Evolutionary conservation across 2,329 filamentous ascomycete genomes (phyloP).

Genomic region (Penicillium occitanis): DNA sequence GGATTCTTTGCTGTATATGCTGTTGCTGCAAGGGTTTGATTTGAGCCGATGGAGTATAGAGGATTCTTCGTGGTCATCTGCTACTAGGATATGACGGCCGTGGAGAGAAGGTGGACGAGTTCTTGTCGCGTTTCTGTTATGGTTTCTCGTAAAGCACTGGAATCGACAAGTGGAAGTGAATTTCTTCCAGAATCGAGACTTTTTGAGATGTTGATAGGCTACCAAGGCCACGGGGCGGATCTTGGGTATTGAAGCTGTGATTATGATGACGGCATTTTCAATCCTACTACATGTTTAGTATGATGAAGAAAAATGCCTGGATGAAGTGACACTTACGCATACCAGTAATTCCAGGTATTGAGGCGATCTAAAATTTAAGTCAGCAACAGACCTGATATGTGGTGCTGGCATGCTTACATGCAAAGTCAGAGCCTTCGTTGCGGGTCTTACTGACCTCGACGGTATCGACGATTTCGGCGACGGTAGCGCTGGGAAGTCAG

Average conservation of each 20-base stretch:
- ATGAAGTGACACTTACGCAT: slow-evolving; percentile 16
- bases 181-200: background rate
- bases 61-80: background rate
- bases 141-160: background rate
- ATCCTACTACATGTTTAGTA: slow-evolving; percentile 4
- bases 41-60: background rate
- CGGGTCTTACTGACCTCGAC: slow-evolving; percentile 1
- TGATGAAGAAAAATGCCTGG: background rate
- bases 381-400: background rate
- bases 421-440: slow-evolving; percentile 12
- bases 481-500: slow-evolving; percentile 17
- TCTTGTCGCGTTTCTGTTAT: background rate
- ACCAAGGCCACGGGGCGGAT: slow-evolving; percentile 14
- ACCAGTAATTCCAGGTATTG: slow-evolving; percentile 19
- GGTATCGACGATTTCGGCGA: slow-evolving; percentile 14
- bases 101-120: background rate
- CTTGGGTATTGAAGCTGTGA: slow-evolving; percentile 21
- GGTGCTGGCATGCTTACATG: slow-evolving; percentile 13
- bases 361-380: slow-evolving; percentile 6
- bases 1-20: slow-evolving; percentile 1
- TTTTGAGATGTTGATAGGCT: background rate
- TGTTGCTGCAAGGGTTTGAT: background rate
- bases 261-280: slow-evolving; percentile 21
- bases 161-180: background rate
- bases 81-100: background rate